These are phyloP conservation scores for Syzygium oleosum DNA, from an alignment of 345 rosid species.

Conservation along the genomic window DNA sequence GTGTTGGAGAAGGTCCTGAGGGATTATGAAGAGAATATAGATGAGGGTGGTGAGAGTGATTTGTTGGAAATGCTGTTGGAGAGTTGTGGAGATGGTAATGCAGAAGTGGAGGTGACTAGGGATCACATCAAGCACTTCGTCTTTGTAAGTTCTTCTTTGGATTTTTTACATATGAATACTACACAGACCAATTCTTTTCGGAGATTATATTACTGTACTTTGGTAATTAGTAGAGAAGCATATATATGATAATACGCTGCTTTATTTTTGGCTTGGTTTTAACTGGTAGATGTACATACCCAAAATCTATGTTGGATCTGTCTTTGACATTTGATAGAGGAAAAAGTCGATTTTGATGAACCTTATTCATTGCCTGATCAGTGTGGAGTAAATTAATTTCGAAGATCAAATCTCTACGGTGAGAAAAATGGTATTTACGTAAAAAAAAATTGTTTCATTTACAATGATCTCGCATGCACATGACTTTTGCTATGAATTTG, in stretches of 20 bases:
- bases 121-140: conserved; percentile 27
- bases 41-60: conserved; percentile 3
- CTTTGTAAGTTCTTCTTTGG: conserved; percentile 7
- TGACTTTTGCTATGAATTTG: neutral
- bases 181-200: neutral
- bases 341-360: neutral
- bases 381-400: neutral
- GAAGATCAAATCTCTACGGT: neutral
- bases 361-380: neutral
- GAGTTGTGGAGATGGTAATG: conserved; percentile 11
- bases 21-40: conserved; percentile 36
- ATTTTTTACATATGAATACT: neutral
- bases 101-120: conserved; percentile 19
- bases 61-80: conserved; percentile 31
- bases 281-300: neutral
- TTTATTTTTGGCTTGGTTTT: neutral
- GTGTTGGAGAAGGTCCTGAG: conserved; percentile 35
- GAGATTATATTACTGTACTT: neutral
- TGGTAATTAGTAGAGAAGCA: neutral
- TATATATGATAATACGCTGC: neutral
- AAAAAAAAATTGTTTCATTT: neutral
- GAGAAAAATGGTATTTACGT: neutral
- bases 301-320: neutral
- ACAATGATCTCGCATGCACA: neutral
- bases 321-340: neutral